These are phyloP conservation scores for Rhodotorula sp. DNA, from an alignment of 1,284 basidiomycete genomes.

Conservation along the genomic window DNA sequence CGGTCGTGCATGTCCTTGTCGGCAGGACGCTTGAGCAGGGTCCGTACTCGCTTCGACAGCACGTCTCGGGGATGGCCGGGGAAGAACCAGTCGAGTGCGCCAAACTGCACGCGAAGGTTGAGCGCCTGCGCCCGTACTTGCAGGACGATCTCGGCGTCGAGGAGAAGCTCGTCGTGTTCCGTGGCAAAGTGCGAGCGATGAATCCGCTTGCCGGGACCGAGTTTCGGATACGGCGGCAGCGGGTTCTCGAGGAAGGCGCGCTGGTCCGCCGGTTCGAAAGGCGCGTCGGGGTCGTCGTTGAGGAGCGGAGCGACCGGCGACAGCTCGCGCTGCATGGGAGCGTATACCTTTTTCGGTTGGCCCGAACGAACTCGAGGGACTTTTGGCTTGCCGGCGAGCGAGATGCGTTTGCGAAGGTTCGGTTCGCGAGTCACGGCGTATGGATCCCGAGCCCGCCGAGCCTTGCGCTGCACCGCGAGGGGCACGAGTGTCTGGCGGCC, in stretches of 20 bases:
- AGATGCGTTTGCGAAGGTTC: slow-evolving; percentile 12
- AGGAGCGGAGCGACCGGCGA: too few species aligned
- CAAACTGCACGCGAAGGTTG: slow-evolving; percentile 63
- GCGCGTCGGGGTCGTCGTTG: not conserved
- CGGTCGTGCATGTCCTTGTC: slow-evolving; percentile 72
- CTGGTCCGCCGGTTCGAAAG: slow-evolving; percentile 9
- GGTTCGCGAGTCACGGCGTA: slow-evolving; percentile 1
- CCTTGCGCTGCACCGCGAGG: not conserved
- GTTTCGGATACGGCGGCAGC: slow-evolving; percentile 14
- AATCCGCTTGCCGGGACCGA: slow-evolving; percentile 17
- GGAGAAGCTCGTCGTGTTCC: slow-evolving; percentile 79
- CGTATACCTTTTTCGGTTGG: not conserved
- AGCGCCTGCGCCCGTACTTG: slow-evolving; percentile 63
- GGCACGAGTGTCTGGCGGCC: not conserved
- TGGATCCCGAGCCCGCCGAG: slow-evolving; percentile 12
- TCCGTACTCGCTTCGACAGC: slow-evolving; percentile 1
- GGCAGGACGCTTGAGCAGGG: slow-evolving; percentile 53
- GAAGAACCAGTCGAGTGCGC: slow-evolving; percentile 72
- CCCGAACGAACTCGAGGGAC: too few species aligned
- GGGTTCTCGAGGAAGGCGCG: slow-evolving; percentile 24
- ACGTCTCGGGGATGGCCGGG: slow-evolving; percentile 59
- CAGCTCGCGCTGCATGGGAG: not conserved
- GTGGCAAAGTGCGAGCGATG: slow-evolving; percentile 23
- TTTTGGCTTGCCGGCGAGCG: not conserved
- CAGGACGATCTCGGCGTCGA: slow-evolving; percentile 78